Conservation (phyloP, 441 rosid species). For the Adansonia gregorii region DNA sequence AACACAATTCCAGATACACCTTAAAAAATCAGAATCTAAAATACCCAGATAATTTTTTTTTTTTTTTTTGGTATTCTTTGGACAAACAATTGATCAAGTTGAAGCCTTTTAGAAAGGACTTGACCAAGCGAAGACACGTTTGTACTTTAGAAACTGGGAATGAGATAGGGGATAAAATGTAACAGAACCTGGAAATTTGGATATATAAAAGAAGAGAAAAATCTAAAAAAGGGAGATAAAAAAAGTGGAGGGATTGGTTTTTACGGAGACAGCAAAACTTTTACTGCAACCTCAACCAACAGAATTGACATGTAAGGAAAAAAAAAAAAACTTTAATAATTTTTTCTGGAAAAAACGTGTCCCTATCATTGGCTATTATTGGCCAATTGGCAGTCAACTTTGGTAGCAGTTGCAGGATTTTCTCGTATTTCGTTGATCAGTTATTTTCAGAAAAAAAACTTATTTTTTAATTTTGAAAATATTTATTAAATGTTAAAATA, state of each 20-base stretch:
- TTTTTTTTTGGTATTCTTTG: no score
- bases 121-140: slow-evolving; percentile 8
- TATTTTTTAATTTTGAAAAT: no score
- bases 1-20: slow-evolving; percentile 22
- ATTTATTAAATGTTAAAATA: no score
- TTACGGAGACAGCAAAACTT: slow-evolving; percentile 21
- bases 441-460: no score
- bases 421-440: no score
- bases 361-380: slow-evolving; percentile 30
- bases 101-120: slow-evolving; percentile 10
- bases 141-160: not conserved
- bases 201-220: slow-evolving; percentile 9
- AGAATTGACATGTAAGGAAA: slow-evolving; percentile 18
- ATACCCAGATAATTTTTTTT: slow-evolving; percentile 1
- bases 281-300: slow-evolving; percentile 30
- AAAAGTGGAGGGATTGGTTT: not conserved
- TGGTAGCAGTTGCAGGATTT: not conserved
- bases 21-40: slow-evolving; percentile 25
- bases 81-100: slow-evolving; percentile 11
- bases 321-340: not conserved
- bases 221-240: slow-evolving; percentile 1
- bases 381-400: slow-evolving; percentile 28
- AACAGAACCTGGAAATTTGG: slow-evolving; percentile 20
- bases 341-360: not conserved
- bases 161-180: not conserved